Conservation (phyloP, 805 yeast genomes). For the Ogataea nonfermentans region DNA sequence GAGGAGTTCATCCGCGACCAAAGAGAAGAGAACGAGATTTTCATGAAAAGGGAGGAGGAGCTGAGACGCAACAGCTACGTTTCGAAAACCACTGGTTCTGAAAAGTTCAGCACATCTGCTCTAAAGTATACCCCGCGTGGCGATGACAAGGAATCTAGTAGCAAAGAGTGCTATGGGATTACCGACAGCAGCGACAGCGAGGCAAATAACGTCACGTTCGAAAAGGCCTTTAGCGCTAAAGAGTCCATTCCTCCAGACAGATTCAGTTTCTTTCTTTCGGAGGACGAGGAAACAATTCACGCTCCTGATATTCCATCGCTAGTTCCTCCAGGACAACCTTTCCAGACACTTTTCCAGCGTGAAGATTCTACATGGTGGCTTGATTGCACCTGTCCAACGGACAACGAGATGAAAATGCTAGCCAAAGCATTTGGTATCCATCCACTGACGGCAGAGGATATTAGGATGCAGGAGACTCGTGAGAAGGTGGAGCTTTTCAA, state of each 20-base stretch:
- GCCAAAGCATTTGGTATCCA: conserved; percentile 96
- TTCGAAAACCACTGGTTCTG: conserved; percentile 35
- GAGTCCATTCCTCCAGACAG: conserved; percentile 59
- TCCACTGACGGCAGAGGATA: conserved; percentile 97
- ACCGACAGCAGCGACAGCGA: conserved; percentile 18
- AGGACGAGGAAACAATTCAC: conserved; percentile 82
- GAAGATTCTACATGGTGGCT: conserved; percentile 93
- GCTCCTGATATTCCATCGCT: conserved; percentile 83
- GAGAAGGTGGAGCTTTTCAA: conserved; percentile 94
- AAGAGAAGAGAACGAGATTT: conserved; percentile 45
- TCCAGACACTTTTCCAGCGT: conserved; percentile 65
- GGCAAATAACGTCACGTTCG: conserved; percentile 22
- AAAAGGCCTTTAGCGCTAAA: conserved; percentile 14
- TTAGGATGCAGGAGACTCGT: conserved; percentile 92
- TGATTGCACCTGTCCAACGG: conserved; percentile 92
- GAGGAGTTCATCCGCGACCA: conserved; percentile 74
- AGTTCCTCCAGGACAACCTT: conserved; percentile 60
- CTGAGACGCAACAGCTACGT: conserved; percentile 20
- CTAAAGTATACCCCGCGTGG: conserved; percentile 58
- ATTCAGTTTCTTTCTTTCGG: conserved; percentile 79
- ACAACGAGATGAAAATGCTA: conserved; percentile 86
- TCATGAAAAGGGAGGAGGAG: conserved; percentile 34
- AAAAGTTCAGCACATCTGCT: conserved; percentile 49
- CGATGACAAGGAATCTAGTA: conserved; percentile 16
- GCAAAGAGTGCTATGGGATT: conserved; percentile 10